Conservation (phyloP, 2,329 filamentous ascomycete species). For the Zalaria sp. region DNA sequence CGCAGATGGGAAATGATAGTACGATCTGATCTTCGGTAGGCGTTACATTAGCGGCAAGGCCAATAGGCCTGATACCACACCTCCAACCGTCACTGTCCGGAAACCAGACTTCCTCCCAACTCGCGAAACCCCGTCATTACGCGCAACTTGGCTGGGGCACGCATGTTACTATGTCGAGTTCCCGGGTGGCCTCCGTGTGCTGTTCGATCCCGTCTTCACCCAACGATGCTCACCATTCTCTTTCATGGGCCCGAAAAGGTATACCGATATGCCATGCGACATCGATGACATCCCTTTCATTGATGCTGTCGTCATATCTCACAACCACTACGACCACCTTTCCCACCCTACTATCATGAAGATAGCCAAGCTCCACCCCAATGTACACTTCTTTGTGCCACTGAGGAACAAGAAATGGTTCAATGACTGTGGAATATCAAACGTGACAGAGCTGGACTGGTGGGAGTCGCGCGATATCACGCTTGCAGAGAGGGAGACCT, state of each 20-base stretch:
- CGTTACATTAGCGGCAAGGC: constrained; percentile 34
- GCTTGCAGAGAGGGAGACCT: constrained; percentile 28
- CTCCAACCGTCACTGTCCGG: constrained; percentile 51
- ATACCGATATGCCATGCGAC: constrained; percentile 54
- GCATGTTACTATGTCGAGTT: constrained; percentile 91
- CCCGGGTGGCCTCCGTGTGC: constrained; percentile 67
- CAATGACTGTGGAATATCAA: constrained; percentile 49
- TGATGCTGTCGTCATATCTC: constrained; percentile 61
- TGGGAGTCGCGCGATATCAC: constrained; percentile 74
- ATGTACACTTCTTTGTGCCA: constrained; percentile 78
- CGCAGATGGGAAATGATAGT: too few species aligned
- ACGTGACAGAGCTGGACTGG: constrained; percentile 87
- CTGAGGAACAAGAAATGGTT: constrained; percentile 80
- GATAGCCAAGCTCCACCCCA: constrained; percentile 55
- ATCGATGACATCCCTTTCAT: constrained; percentile 25
- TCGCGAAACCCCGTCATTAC: constrained; percentile 46
- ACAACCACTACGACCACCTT: constrained; percentile 89
- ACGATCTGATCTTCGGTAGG: constrained; percentile 7
- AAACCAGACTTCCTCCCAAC: constrained; percentile 52
- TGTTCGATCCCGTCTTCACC: constrained; percentile 91
- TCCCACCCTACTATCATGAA: constrained; percentile 61
- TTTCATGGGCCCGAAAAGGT: constrained; percentile 60
- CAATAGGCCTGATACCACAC: constrained; percentile 47
- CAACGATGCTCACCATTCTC: constrained; percentile 68
- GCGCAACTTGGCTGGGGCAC: constrained; percentile 90